Evolutionary conservation across 2,329 filamentous ascomycete genomes (phyloP).

Genomic region (Diaporthe caulivora): DNA sequence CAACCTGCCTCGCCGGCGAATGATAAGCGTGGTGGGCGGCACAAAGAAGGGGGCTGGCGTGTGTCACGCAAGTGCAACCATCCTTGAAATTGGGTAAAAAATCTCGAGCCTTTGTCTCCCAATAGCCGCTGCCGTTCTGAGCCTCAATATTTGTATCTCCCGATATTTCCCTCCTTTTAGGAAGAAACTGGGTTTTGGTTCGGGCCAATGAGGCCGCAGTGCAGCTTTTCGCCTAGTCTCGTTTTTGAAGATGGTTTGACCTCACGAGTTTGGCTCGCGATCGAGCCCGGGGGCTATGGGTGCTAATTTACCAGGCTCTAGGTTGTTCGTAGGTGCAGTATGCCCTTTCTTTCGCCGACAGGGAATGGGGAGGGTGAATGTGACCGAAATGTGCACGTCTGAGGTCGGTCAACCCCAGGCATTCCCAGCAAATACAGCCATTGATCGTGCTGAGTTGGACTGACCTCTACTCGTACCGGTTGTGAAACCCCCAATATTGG

Average conservation of each 20-base stretch:
- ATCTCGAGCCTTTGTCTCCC: neutral
- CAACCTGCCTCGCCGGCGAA: neutral
- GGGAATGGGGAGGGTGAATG: neutral
- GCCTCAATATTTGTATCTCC: neutral
- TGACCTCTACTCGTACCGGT: no score
- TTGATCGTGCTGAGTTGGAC: neutral
- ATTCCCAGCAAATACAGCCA: neutral
- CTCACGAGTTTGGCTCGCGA: neutral
- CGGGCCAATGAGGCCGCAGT: neutral
- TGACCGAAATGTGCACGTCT: neutral
- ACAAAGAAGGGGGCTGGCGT: neutral
- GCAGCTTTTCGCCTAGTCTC: neutral
- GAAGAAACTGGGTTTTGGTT: neutral
- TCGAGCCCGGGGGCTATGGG: neutral
- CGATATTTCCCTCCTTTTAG: neutral
- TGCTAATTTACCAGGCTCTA: neutral
- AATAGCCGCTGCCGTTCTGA: slow-evolving; percentile 7
- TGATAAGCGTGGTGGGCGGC: neutral
- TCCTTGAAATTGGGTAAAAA: no score
- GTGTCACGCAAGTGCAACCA: neutral
- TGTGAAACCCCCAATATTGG: neutral
- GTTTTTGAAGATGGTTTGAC: neutral
- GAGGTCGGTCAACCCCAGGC: no score
- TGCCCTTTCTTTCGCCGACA: neutral
- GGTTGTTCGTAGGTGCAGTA: neutral